Percentiles rank a stretch among this genome's conserved stretches.
Conservation (phyloP, 805 yeast genomes). For the Kodamaea fukazawae region DNA sequence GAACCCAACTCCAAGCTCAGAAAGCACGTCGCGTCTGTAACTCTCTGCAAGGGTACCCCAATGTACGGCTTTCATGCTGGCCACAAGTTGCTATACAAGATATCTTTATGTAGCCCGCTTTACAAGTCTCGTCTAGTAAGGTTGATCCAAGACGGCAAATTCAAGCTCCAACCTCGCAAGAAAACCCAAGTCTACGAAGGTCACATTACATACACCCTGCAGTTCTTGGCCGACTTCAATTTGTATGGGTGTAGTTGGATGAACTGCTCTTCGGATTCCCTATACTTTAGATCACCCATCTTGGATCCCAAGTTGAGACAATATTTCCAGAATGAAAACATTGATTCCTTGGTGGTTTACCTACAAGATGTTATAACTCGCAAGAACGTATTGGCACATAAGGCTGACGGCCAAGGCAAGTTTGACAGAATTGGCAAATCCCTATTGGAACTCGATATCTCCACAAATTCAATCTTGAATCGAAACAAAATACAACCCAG, state of each 20-base stretch:
- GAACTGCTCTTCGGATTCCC: constrained; percentile 27
- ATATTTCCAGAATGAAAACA: constrained; percentile 2
- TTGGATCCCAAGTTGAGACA: constrained; percentile 15
- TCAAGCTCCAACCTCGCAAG: constrained; percentile 4
- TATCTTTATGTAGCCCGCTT: constrained; percentile 63
- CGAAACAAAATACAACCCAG: constrained; percentile 43
- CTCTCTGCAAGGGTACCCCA: constrained; percentile 70
- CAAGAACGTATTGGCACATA: constrained; percentile 29
- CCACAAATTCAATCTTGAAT: constrained; percentile 60
- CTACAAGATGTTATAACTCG: constrained; percentile 19
- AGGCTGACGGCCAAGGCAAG: constrained; percentile 1
- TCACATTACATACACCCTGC: constrained; percentile 74
- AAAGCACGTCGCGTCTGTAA: constrained; percentile 55
- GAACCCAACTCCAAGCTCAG: constrained; percentile 11
- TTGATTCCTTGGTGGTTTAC: constrained; percentile 14
- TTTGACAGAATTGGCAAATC: constrained; percentile 59
- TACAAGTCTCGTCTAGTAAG: constrained; percentile 52
- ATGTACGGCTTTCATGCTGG: constrained; percentile 83
- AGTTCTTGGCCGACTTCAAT: constrained; percentile 80
- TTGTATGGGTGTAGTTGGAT: constrained; percentile 84
- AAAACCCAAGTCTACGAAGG: constrained; percentile 52
- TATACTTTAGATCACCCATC: constrained; percentile 59
- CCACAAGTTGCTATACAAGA: constrained; percentile 61
- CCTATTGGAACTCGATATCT: constrained; percentile 68
- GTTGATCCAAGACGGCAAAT: constrained; percentile 33